Evolutionary conservation across 1,139 yeast species (phyloP), one percentile per base, ranked within the genome.

Genomic region (Yamadazyma siamensis): DNA sequence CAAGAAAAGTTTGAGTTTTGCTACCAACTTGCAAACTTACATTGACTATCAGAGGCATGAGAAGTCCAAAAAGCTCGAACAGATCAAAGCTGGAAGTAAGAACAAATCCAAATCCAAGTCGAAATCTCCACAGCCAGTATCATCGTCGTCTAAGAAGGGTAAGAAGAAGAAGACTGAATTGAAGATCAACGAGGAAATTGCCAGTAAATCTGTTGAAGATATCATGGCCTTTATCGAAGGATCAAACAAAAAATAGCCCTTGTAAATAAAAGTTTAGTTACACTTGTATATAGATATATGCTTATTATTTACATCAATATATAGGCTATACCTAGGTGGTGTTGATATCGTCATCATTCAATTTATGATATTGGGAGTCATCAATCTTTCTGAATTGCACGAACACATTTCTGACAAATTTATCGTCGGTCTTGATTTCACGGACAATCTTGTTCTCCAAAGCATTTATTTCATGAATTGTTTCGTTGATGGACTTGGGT

Each of bases 171-270:
- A 60, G 37, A 14, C n/a, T 8, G 25, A 15, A 9, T 19, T 52
- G 9, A 49, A 57, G 27, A 59, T 75, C 10, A 63, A 72, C 43
- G 79, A 84, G 15, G 72, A 67, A 23, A 67, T 80, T 41, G 80
- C 81, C 10, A 58, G 61, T 31, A 67, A 77, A 53, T 76, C 84
- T 13, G 72, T 81, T 35, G 89, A 80, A 31, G 89, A 80, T 36
- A 74, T 82, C 40, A 63, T 81, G 59, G 67, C 68, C 31, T 82
- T 74, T 47, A 79, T 82, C 46, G 82, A 79, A 52, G 85, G 83
- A 28, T 13, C 32, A 9, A 17, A 14, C 9, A 22, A 30, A 40
- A 43, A 34, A 42, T 11, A 21, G 12, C 15, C 4, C 36, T 27
- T 33, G 39, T 36, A 36, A 19, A 36, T 36, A 36, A 19, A 23